Base-by-base conservation (phyloP, 2,329 filamentous ascomycete genomes). In the Mariannaea sp. region DNA sequence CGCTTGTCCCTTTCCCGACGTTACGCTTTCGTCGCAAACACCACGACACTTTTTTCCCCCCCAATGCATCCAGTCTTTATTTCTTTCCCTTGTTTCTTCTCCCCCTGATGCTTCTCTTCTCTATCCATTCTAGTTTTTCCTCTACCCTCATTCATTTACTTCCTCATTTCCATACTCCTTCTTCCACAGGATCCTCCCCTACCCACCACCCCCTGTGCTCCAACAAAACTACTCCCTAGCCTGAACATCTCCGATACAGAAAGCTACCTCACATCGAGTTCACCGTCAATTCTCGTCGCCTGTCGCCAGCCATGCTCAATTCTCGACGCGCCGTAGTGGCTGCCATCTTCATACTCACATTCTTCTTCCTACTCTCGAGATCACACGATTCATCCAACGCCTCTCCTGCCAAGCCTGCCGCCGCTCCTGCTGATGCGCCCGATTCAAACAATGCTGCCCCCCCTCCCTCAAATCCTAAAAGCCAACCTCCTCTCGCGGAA, bases 301-400 rank as follows among this genome's bases (percentile, higher is more conserved):
- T 41, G 26, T 60, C 39, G 35, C 40, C 38, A 49, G 61, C 68
- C 54, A 95, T 95, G 90, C 81, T 92, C 70, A 89, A 88, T 67
- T 90, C 89, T 69, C 84, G 86, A 68, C 87, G 89, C 73, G 88
- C 89, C 67, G 72, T 95, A 58, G 75, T 90, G 63, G 81, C 87
- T 49, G 89, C 90, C 41, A 80, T 83, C 64, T 81, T 86, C 68
- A 74, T 92, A 59, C 73, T 93, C 64, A 81, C 84, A 22, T 77
- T 89, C 66, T 78, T 92, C 73, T 85, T 86, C 74, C 75, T 93
- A 58, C 79, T 91, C 60, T 84, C 84, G 55, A 81, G 82, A 55
- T 80, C 84, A 38, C 84, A 87, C 68, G 54, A 67, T n/a, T 64
- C 65, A 39, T 40, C 60, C 30, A 63, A 45, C 19, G 62, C 55